Conservation (phyloP, 2,329 filamentous ascomycete species). For the Ophiosphaerella herpotricha region DNA sequence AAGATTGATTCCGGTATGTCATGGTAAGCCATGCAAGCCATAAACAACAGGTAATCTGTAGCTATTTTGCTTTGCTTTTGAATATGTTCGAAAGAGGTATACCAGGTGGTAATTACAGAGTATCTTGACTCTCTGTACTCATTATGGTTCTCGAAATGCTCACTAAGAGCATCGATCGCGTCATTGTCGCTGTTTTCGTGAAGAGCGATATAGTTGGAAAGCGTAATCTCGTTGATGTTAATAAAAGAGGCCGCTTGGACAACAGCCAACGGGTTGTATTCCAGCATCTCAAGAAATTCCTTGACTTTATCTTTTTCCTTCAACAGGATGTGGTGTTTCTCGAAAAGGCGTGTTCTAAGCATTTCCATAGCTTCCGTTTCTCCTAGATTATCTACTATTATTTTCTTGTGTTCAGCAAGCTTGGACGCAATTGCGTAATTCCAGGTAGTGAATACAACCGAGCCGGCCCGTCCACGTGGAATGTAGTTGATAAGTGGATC, state of each 20-base stretch:
- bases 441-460: conserved; percentile 43
- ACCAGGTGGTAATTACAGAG: conserved; percentile 44
- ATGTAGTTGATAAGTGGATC: conserved; percentile 30
- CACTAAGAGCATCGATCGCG: conserved; percentile 31
- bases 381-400: too few relatives aligned
- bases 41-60: conserved; percentile 39
- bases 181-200: conserved; percentile 29
- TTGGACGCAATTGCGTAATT: too few relatives aligned
- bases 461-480: conserved; percentile 34
- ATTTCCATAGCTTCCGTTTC: conserved; percentile 13
- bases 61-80: conserved; percentile 29
- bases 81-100: conserved; percentile 17
- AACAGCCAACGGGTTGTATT: too few relatives aligned
- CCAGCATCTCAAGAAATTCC: too few relatives aligned
- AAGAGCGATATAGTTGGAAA: conserved; percentile 6
- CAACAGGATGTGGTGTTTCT: conserved; percentile 1
- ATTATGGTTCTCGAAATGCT: conserved; percentile 40
- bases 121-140: conserved; percentile 37
- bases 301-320: conserved; percentile 5
- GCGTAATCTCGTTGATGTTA: conserved; percentile 20
- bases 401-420: too few relatives aligned
- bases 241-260: conserved; percentile 26
- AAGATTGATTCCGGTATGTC: conserved; percentile 43
- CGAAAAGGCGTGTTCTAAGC: conserved; percentile 2
- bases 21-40: conserved; percentile 13